phyloP scores from a whole-genome alignment of 129 eudicot species.

The Lactuca sativa region DNA sequence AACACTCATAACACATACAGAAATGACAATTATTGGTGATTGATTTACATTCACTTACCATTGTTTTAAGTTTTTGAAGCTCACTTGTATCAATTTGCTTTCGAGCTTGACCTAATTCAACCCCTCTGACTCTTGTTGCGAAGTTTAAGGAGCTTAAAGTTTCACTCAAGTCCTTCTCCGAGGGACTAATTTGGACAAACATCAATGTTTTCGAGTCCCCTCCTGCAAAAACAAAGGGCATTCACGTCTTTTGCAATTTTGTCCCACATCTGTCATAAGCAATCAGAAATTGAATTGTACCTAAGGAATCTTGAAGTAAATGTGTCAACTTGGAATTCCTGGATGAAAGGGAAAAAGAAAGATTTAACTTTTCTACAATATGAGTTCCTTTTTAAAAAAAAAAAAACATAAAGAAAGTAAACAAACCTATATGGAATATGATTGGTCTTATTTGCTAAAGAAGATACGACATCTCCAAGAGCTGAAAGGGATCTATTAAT shows the following conservation, averaged over 20 bases:
- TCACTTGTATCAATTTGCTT: conserved; percentile 86
- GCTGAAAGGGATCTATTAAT: conserved; percentile 91
- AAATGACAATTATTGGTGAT: not conserved
- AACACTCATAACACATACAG: not conserved
- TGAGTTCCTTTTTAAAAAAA: too few relatives aligned
- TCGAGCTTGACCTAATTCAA: conserved; percentile 89
- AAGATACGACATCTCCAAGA: conserved; percentile 92
- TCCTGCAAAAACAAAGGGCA: conserved; percentile 43
- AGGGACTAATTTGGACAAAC: conserved; percentile 87
- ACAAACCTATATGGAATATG: conserved; percentile 78
- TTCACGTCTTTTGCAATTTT: too few relatives aligned
- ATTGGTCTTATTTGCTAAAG: conserved; percentile 89
- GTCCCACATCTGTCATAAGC: too few relatives aligned
- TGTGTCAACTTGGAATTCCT: conserved; percentile 90
- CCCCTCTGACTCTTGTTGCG: conserved; percentile 74
- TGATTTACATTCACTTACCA: conserved; percentile 40
- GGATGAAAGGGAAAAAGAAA: not conserved
- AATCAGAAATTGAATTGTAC: conserved; percentile 28
- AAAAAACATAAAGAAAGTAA: not conserved
- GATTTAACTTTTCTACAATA: not conserved
- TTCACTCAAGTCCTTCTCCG: conserved; percentile 68
- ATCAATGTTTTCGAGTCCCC: conserved; percentile 89
- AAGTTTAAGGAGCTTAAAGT: conserved; percentile 74
- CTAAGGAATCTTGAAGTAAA: conserved; percentile 93
- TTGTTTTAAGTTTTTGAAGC: conserved; percentile 69